Evolutionary conservation across 345 rosid genomes (phyloP), one percentile per base, ranked within the genome.

Genomic region (Eucalyptus victrix): DNA sequence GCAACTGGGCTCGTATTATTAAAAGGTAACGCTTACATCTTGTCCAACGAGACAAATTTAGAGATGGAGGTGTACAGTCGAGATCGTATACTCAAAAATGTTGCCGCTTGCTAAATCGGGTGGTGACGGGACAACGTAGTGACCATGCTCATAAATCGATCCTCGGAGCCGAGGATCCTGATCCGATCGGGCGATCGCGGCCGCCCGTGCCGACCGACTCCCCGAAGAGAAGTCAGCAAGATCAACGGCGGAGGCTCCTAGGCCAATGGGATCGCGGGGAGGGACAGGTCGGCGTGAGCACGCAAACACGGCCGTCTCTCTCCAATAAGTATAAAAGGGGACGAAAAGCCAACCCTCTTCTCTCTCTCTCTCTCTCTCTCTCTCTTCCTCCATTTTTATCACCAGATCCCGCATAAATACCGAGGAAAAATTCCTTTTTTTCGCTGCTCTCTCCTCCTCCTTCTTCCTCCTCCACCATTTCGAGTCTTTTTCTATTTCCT

Each of bases 61-160:
- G 72, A 21, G 9, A 19, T 8, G 44, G 0, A 9, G 8, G 1
- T 1, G 5, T 0, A 72, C 3, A 37, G 1, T 72, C 7, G 13
- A 3, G 13, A 72, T 9, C 1, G 3, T 8, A 9, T 19, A 34
- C 7, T 7, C 4, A 23, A 1, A 0, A 34, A 5, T 3, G 13
- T 17, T 2, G 2, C 15, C 15, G 9, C 2, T 19, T 72, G 23
- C 4, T 4, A 3, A 40, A 28, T 11, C 5, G 3, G 15, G 83
- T 40, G 28, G 24, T 40, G 47, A 37, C 30, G 5, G 14, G 45
- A 76, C 28, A 40, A 40, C 7, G 47, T 21, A 6, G 83, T 3
- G 1, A 40, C 16, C 0, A 2, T 26, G 76, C 40, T 65, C 76
- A 16, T n/a, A 65, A 2, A 17, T n/a, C 40, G 21, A 8, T 15